Evolutionary conservation across 306 rosid species (phyloP), one percentile per base, ranked within the genome.

Genomic region (Chamaecrista fasciculata): DNA sequence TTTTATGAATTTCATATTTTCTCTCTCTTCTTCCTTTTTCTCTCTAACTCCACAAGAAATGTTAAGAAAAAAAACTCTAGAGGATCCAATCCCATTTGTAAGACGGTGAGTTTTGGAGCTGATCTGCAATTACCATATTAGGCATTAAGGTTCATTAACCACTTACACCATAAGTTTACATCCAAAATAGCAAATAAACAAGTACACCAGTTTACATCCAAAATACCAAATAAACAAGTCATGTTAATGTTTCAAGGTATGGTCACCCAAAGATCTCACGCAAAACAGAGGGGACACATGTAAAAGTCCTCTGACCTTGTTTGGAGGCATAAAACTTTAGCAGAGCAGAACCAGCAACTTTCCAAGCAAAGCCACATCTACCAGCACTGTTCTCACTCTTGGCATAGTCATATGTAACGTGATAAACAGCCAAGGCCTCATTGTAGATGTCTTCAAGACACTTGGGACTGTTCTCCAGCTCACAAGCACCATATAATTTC

Each of bases 371-470:
- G 57, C 67, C 1, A 62, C 96, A 91, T 23, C 7, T 11, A 0
- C 6, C 0, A 9, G 62, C 81, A 0, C 1, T 0, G 0, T 53
- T 10, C 8, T 0, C 2, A 20, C 2, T 26, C 12, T 15, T 71
- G 3, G 95, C 96, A 57, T 73, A 7, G 40, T 89, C 74, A 28
- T 89, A 91, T 31, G 66, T 21, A 23, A 88, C 28, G 1, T 65
- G 70, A 82, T 91, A 91, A 56, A 89, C 48, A 2, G 87, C 94
- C 62, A 83, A 70, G 18, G 96, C 91, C 72, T 89, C 96, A 0
- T 53, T 21, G 21, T 63, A 75, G 26, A 91, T 76, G 10, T 88
- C 89, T 37, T 71, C 70, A 3, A 62, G 44, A 6, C 29, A 63
- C 85, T 69, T 80, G 3, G 62, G 43, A 67, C 84, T 65, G 5